A percentile compares a stretch with the other conserved stretches of the same genome.
phyloP scores from a whole-genome alignment of 495 filamentous ascomycete genomes.

The Hypoxylon intermedium region DNA sequence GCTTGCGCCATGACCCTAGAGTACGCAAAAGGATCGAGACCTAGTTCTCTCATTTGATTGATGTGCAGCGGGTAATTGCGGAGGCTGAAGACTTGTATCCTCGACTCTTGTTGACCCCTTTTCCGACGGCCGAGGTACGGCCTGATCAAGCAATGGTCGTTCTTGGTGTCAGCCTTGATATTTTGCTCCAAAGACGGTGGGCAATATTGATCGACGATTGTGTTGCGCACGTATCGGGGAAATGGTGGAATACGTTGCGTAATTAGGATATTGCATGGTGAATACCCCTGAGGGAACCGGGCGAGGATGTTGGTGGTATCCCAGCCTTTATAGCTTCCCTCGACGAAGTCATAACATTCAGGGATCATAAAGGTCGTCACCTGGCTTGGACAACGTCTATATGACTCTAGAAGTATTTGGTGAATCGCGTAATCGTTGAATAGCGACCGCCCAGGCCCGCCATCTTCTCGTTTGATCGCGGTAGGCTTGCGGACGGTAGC shows the following conservation, averaged over 20 bases:
- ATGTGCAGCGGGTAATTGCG: constrained; percentile 58
- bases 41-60: constrained; percentile 55
- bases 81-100: constrained; percentile 44
- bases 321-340: constrained; percentile 2
- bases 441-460: background rate
- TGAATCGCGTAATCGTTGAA: background rate
- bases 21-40: constrained; percentile 30
- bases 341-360: background rate
- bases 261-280: constrained; percentile 49
- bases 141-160: constrained; percentile 55
- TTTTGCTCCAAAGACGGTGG: constrained; percentile 21
- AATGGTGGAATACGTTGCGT: constrained; percentile 54
- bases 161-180: constrained; percentile 42
- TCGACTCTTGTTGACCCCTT: constrained; percentile 6
- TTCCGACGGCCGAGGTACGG: constrained; percentile 53
- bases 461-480: constrained; percentile 1
- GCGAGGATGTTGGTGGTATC: constrained; percentile 18
- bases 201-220: constrained; percentile 48
- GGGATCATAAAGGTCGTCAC: background rate
- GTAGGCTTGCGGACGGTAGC: background rate
- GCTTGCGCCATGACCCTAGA: constrained; percentile 53
- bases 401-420: background rate
- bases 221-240: constrained; percentile 28
- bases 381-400: background rate
- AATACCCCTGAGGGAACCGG: constrained; percentile 15